Conservation (phyloP, 257 asterid genomes). For the Ophiorrhiza pumila region DNA sequence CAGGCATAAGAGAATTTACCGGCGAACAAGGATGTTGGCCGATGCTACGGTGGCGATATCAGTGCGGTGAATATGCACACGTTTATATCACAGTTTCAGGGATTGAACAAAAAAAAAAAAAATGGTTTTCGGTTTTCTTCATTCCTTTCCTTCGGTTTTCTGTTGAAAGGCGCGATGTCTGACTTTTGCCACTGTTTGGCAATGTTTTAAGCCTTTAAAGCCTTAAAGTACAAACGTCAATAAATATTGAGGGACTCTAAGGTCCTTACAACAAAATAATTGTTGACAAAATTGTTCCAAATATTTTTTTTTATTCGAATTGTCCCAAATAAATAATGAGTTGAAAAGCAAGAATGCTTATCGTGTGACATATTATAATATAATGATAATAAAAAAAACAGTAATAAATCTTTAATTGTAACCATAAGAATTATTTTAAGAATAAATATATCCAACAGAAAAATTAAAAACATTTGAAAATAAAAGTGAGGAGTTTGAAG, state of each 20-base stretch:
- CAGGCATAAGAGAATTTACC: neutral
- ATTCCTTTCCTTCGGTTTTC: neutral
- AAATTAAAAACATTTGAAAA: too few relatives aligned
- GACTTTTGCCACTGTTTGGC: neutral
- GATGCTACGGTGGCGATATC: neutral
- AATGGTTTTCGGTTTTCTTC: neutral
- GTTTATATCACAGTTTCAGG: neutral
- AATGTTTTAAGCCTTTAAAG: neutral
- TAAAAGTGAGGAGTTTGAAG: too few relatives aligned
- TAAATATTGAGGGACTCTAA: too few relatives aligned
- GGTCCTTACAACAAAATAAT: too few relatives aligned
- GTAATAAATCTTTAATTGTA: too few relatives aligned
- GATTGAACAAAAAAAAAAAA: too few relatives aligned
- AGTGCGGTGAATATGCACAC: neutral
- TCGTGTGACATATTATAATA: too few relatives aligned
- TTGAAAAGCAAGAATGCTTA: too few relatives aligned
- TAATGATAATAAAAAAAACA: too few relatives aligned
- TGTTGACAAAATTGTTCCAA: too few relatives aligned
- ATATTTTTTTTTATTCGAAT: too few relatives aligned
- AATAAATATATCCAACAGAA: neutral
- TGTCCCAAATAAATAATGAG: too few relatives aligned
- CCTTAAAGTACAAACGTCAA: neutral
- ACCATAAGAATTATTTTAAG: neutral
- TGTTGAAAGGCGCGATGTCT: neutral
- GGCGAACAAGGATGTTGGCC: constrained; percentile 1